A percentile compares a stretch with the other conserved stretches of the same genome.
Conservation (phyloP, 495 filamentous ascomycete genomes). For the Sordaria brevicollis region DNA sequence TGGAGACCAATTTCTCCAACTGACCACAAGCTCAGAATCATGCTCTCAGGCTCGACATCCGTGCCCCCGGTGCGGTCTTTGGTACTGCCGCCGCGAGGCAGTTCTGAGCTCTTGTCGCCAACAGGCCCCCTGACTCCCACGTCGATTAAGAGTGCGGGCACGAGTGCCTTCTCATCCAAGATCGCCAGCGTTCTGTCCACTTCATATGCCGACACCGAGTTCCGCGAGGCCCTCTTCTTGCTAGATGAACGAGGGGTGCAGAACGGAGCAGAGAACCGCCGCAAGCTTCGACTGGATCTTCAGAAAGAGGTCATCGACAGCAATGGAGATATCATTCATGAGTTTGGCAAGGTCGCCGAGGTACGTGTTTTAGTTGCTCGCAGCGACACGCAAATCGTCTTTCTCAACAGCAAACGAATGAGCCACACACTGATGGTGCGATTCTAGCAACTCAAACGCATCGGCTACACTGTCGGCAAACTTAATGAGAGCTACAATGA, state of each 20-base stretch:
- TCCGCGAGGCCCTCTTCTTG: constrained; percentile 71
- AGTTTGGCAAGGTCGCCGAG: constrained; percentile 88
- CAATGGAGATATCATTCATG: constrained; percentile 82
- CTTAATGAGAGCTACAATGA: constrained; percentile 75
- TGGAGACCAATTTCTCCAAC: neutral
- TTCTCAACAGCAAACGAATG: neutral
- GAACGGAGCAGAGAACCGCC: constrained; percentile 71
- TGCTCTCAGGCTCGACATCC: neutral
- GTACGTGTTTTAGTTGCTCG: constrained; percentile 33
- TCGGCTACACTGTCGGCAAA: constrained; percentile 65
- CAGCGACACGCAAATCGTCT: neutral
- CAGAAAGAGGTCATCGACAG: constrained; percentile 90
- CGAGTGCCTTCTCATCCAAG: constrained; percentile 37
- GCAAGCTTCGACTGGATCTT: constrained; percentile 70
- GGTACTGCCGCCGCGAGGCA: constrained; percentile 1
- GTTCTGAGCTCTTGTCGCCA: constrained; percentile 6
- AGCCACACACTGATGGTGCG: neutral
- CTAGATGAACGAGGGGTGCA: constrained; percentile 60
- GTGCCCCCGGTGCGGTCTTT: neutral
- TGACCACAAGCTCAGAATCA: neutral
- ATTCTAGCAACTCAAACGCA: constrained; percentile 65
- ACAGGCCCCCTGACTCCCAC: constrained; percentile 4
- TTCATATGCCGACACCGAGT: constrained; percentile 87
- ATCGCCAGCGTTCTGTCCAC: constrained; percentile 78
- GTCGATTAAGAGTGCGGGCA: constrained; percentile 2